These are phyloP conservation scores for Tulasnella sp. DNA, from an alignment of 768 basidiomycete genomes.

Conservation along the genomic window DNA sequence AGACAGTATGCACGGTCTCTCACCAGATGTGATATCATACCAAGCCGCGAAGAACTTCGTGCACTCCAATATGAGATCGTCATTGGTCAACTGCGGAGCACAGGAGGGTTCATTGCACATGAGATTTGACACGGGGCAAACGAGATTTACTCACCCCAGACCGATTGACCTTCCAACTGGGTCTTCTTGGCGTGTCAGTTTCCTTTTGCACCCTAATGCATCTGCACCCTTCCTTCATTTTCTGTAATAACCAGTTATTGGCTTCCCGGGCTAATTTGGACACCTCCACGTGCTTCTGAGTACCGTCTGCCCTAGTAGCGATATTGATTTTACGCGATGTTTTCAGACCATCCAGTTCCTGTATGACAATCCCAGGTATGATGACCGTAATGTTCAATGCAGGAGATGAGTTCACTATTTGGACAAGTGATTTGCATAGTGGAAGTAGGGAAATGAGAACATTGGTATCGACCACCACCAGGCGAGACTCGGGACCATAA, in stretches of 20 bases:
- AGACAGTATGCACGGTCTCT: neutral
- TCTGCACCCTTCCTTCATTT: constrained; percentile 40
- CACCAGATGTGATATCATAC: neutral
- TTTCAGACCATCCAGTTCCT: constrained; percentile 49
- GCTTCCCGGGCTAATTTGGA: constrained; percentile 59
- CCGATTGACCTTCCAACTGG: constrained; percentile 44
- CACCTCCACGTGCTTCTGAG: constrained; percentile 23
- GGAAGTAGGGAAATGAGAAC: constrained; percentile 57
- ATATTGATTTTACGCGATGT: constrained; percentile 28
- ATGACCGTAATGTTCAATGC: constrained; percentile 45
- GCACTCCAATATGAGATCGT: constrained; percentile 63
- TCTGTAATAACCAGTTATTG: constrained; percentile 52
- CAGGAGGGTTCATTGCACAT: constrained; percentile 19
- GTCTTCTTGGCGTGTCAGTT: constrained; percentile 46
- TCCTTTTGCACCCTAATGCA: constrained; percentile 41
- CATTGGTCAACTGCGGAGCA: constrained; percentile 38
- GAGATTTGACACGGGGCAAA: constrained; percentile 1
- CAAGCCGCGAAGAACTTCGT: constrained; percentile 42
- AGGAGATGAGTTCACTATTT: constrained; percentile 27
- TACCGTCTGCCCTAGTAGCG: constrained; percentile 5
- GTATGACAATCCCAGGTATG: constrained; percentile 61
- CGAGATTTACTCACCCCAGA: constrained; percentile 32
- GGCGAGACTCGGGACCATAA: neutral
- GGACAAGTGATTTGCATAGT: constrained; percentile 47
- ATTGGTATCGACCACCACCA: constrained; percentile 58